Evolutionary conservation across 306 rosid genomes (phyloP).

Genomic region (Morella rubra): DNA sequence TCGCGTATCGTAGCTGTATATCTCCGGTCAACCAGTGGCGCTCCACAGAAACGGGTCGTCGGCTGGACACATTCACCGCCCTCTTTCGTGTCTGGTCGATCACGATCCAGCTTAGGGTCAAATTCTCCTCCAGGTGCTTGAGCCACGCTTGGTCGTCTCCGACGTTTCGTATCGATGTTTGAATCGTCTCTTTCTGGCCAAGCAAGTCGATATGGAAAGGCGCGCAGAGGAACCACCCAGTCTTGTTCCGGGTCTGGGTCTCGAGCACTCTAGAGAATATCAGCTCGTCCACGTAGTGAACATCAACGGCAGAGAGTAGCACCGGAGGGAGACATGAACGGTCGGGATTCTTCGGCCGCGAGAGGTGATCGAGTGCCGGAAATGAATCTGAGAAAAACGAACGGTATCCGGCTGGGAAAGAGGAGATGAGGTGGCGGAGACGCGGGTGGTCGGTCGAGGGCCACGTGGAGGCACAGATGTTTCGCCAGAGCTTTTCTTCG

Average conservation of each 20-base stretch:
- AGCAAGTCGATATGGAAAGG: constrained; percentile 70
- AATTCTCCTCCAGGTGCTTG: constrained; percentile 46
- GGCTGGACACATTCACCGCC: constrained; percentile 67
- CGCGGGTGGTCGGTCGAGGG: constrained; percentile 56
- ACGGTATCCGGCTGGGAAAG: constrained; percentile 57
- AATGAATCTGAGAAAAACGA: constrained; percentile 74
- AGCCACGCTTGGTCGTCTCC: constrained; percentile 34
- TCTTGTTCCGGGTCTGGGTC: constrained; percentile 26
- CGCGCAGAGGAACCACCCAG: constrained; percentile 59
- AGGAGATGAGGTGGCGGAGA: constrained; percentile 33
- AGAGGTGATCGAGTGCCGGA: constrained; percentile 41
- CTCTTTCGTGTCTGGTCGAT: constrained; percentile 58
- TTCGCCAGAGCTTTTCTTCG: constrained; percentile 61
- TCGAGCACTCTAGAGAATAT: constrained; percentile 52
- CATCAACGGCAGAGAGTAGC: constrained; percentile 70
- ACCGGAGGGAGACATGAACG: constrained; percentile 20
- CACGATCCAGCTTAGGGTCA: constrained; percentile 68
- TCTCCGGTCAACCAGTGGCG: constrained; percentile 72
- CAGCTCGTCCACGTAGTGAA: constrained; percentile 43
- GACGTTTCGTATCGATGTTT: constrained; percentile 34
- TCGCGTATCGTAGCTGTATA: constrained; percentile 48
- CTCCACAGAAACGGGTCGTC: constrained; percentile 45
- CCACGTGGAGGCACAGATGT: constrained; percentile 56
- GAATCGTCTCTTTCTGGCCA: constrained; percentile 50
- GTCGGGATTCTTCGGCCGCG: background rate